These are phyloP conservation scores for Backusella westeae DNA, from an alignment of 192 early-diverging fungal species.

Conservation along the genomic window DNA sequence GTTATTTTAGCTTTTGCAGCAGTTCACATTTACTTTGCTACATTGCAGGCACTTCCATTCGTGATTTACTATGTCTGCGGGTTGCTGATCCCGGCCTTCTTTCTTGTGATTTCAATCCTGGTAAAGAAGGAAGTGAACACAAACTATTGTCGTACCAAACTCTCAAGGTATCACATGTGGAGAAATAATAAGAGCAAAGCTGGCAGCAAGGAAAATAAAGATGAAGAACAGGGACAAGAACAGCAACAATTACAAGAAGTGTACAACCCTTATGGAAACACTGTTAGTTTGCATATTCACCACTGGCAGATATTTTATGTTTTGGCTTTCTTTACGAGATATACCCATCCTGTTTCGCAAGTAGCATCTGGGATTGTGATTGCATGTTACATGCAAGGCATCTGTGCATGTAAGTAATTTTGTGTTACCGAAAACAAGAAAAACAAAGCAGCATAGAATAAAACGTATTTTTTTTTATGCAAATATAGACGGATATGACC, in stretches of 20 bases:
- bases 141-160: slow-evolving; percentile 17
- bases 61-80: slow-evolving; percentile 46
- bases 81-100: slow-evolving; percentile 41
- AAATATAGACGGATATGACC: slow-evolving; percentile 27
- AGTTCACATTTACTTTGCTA: slow-evolving; percentile 51
- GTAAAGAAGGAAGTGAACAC: slow-evolving; percentile 45
- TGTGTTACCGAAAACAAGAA: not conserved
- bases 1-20: slow-evolving; percentile 60
- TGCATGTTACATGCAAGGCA: slow-evolving; percentile 73
- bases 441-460: not conserved
- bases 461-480: not conserved
- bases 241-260: not conserved
- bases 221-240: not conserved
- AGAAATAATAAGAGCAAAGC: not conserved
- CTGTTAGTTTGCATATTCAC: slow-evolving; percentile 60
- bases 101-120: slow-evolving; percentile 35
- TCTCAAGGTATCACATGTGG: not conserved
- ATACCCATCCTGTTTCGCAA: slow-evolving; percentile 65
- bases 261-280: slow-evolving; percentile 10
- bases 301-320: slow-evolving; percentile 87
- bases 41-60: slow-evolving; percentile 32
- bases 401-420: slow-evolving; percentile 36
- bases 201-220: not conserved
- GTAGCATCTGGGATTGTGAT: slow-evolving; percentile 68
- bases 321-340: slow-evolving; percentile 76